phyloP scores from a whole-genome alignment of 1,139 yeast genomes.

The Scheffersomyces parashehatae region DNA sequence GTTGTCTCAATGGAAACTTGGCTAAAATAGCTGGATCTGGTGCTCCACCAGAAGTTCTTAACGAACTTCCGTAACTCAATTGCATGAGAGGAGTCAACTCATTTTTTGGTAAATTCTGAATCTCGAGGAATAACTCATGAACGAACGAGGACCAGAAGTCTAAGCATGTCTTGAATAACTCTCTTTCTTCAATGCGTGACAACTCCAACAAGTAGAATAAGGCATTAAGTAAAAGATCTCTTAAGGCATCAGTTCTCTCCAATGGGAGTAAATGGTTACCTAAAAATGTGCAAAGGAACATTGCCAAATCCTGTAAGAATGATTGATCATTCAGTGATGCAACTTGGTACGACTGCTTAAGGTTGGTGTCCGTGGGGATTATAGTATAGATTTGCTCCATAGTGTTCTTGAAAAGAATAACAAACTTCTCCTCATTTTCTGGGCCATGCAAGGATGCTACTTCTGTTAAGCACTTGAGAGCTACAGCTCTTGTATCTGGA shows the following conservation, averaged over 20 bases:
- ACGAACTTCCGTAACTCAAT: constrained; percentile 54
- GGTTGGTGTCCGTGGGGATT: constrained; percentile 74
- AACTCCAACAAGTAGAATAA: constrained; percentile 82
- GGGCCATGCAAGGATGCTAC: constrained; percentile 62
- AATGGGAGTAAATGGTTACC: constrained; percentile 73
- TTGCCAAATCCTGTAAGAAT: constrained; percentile 91
- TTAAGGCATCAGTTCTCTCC: constrained; percentile 61
- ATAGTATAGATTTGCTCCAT: constrained; percentile 71
- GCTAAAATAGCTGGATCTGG: constrained; percentile 79
- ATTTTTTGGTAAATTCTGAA: constrained; percentile 72
- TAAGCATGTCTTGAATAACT: constrained; percentile 88
- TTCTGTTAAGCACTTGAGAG: constrained; percentile 92
- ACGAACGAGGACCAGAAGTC: constrained; percentile 94
- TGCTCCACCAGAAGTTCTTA: constrained; percentile 72
- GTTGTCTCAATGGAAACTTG: constrained; percentile 81
- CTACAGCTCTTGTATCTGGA: constrained; percentile 76
- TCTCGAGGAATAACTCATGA: constrained; percentile 76
- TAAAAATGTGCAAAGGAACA: constrained; percentile 85
- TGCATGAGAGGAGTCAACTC: constrained; percentile 78
- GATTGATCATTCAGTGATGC: constrained; percentile 89
- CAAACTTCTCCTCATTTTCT: constrained; percentile 68
- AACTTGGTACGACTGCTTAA: constrained; percentile 68
- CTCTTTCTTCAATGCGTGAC: constrained; percentile 92
- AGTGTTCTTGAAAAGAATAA: constrained; percentile 69
- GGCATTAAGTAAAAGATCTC: constrained; percentile 65